Evolutionary conservation across 23 red algal species (phyloP).

Genomic region (Chondrus crispus): DNA sequence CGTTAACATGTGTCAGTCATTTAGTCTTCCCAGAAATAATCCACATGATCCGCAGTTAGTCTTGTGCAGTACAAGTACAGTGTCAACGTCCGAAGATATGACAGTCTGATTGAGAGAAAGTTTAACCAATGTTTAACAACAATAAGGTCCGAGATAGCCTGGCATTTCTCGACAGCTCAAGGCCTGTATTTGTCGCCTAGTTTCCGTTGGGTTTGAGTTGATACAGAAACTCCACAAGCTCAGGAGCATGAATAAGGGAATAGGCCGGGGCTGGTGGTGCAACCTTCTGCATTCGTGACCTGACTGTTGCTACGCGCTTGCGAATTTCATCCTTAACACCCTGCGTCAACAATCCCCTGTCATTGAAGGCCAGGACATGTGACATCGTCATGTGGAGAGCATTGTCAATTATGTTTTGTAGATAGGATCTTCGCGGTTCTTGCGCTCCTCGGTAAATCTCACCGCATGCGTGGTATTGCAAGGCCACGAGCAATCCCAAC

Average conservation of each 20-base stretch:
- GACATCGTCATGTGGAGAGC: conserved; percentile 32
- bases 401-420: conserved; percentile 35
- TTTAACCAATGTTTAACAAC: too few species aligned
- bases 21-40: too few species aligned
- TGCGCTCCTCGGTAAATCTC: conserved; percentile 26
- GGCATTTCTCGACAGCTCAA: too few species aligned
- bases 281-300: background rate
- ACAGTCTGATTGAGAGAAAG: too few species aligned
- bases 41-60: too few species aligned
- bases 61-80: too few species aligned
- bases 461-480: conserved; percentile 33
- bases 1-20: too few species aligned
- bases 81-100: too few species aligned
- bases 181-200: too few species aligned
- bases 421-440: conserved; percentile 6
- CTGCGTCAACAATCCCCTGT: conserved; percentile 19
- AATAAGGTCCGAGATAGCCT: too few species aligned
- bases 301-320: background rate
- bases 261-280: background rate
- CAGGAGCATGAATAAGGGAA: background rate
- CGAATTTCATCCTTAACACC: conserved; percentile 52
- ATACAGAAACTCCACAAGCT: background rate
- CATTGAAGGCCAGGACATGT: conserved; percentile 19
- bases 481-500: conserved; percentile 28
- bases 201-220: background rate